Evolutionary conservation across 345 rosid genomes (phyloP).

Genomic region (Ceriops decandra): DNA sequence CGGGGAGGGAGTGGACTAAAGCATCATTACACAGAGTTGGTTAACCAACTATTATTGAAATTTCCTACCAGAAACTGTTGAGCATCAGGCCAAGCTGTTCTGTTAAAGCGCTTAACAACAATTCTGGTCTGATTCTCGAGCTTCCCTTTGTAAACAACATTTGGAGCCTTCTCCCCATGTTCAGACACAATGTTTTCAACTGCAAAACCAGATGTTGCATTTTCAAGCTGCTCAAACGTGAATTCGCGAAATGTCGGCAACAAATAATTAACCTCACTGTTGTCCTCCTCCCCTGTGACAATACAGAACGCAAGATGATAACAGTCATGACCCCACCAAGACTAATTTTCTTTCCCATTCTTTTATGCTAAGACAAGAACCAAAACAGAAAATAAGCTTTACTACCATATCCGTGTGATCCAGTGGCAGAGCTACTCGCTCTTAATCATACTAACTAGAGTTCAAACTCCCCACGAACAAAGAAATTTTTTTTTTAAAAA

Average conservation of each 20-base stretch:
- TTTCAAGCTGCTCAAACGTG: slow-evolving; percentile 66
- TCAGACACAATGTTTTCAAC: slow-evolving; percentile 88
- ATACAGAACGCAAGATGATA: slow-evolving; percentile 7
- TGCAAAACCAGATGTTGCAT: slow-evolving; percentile 88
- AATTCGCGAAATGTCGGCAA: slow-evolving; percentile 70
- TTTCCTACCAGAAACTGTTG: slow-evolving; percentile 68
- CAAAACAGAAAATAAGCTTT: too few relatives aligned
- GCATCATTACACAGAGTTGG: background rate
- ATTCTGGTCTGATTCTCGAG: slow-evolving; percentile 67
- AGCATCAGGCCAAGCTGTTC: slow-evolving; percentile 90
- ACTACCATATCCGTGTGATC: too few relatives aligned
- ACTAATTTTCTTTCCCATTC: slow-evolving; percentile 3
- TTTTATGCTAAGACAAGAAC: too few relatives aligned
- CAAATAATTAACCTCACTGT: slow-evolving; percentile 26
- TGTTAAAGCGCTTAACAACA: slow-evolving; percentile 84
- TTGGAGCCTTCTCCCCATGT: slow-evolving; percentile 96
- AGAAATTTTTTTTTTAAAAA: too few relatives aligned
- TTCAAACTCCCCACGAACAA: too few relatives aligned
- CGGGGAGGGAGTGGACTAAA: too few relatives aligned
- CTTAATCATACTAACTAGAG: too few relatives aligned
- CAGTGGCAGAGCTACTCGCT: too few relatives aligned
- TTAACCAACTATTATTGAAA: too few relatives aligned
- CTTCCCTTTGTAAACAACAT: slow-evolving; percentile 91
- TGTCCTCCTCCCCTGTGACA: slow-evolving; percentile 48
- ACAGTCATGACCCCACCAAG: slow-evolving; percentile 6